phyloP scores from a whole-genome alignment of 1,139 yeast species.

The Debaryomyces fabryi region DNA sequence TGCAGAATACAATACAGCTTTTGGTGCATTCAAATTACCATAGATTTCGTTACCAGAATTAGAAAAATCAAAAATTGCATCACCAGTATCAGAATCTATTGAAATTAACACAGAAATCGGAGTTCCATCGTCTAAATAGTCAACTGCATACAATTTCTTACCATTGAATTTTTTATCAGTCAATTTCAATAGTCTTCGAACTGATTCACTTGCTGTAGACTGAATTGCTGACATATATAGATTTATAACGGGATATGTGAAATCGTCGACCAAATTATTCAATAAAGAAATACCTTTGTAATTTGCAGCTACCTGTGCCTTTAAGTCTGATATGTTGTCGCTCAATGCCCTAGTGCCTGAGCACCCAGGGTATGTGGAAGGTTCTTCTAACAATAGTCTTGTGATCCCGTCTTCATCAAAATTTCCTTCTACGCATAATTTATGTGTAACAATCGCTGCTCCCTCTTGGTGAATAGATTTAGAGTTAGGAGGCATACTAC shows the following conservation, averaged over 20 bases:
- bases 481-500: slow-evolving; percentile 53
- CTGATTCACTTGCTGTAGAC: slow-evolving; percentile 44
- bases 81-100: slow-evolving; percentile 32
- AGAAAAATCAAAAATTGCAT: slow-evolving; percentile 44
- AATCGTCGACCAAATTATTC: slow-evolving; percentile 36
- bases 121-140: slow-evolving; percentile 53
- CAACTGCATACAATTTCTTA: slow-evolving; percentile 27
- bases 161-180: slow-evolving; percentile 21
- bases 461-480: slow-evolving; percentile 51
- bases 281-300: slow-evolving; percentile 47
- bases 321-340: slow-evolving; percentile 51
- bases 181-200: slow-evolving; percentile 30
- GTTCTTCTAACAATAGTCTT: slow-evolving; percentile 51
- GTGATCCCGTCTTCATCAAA: slow-evolving; percentile 50
- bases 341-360: slow-evolving; percentile 49
- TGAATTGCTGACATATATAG: slow-evolving; percentile 51
- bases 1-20: slow-evolving; percentile 40
- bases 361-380: slow-evolving; percentile 47
- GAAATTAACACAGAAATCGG: slow-evolving; percentile 37
- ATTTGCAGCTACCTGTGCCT: slow-evolving; percentile 53
- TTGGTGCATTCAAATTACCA: slow-evolving; percentile 65
- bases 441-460: slow-evolving; percentile 46
- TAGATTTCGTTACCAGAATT: slow-evolving; percentile 62
- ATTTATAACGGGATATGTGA: slow-evolving; percentile 33
- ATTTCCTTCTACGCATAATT: slow-evolving; percentile 37